A percentile compares a stretch with the other conserved stretches of the same genome.
phyloP scores from a whole-genome alignment of 257 asterid species.

The Lavandula angustifolia region DNA sequence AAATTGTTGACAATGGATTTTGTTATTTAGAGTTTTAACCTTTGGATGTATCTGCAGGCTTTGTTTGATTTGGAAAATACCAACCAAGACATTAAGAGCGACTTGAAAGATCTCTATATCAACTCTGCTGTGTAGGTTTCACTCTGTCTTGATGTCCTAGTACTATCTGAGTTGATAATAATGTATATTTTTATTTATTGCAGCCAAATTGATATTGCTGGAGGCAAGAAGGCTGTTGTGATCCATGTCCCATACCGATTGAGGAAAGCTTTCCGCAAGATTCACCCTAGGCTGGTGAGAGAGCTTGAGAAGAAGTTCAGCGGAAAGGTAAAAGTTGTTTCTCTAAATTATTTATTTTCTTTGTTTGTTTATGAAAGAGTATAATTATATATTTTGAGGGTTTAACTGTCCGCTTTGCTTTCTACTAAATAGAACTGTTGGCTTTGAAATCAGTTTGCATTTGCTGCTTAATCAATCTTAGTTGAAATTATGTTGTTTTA shows the following conservation, averaged over 20 bases:
- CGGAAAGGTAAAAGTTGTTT: conserved; percentile 59
- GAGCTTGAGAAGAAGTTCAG: conserved; percentile 97
- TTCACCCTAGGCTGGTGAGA: conserved; percentile 76
- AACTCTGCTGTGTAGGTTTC: conserved; percentile 73
- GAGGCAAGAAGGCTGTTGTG: conserved; percentile 82
- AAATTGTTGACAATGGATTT: background rate
- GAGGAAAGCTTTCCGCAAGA: conserved; percentile 87
- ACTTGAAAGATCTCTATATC: conserved; percentile 79
- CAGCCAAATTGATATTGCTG: conserved; percentile 80
- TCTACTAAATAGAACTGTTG: no score
- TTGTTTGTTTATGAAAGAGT: no score
- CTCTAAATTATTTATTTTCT: no score
- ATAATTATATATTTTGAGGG: no score
- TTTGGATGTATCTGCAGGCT: conserved; percentile 43
- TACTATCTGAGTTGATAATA: background rate
- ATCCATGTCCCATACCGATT: conserved; percentile 81
- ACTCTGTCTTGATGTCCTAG: background rate
- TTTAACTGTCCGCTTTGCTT: no score
- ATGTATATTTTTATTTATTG: conserved; percentile 7
- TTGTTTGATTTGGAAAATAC: conserved; percentile 82
- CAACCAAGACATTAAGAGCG: conserved; percentile 81
- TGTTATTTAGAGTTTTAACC: background rate
- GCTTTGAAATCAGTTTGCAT: no score
- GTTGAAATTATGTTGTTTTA: no score
- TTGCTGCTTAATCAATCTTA: no score